phyloP scores from a whole-genome alignment of 202 grass and related monocot genomes.

The Bolboschoenoplectus hybrid region DNA sequence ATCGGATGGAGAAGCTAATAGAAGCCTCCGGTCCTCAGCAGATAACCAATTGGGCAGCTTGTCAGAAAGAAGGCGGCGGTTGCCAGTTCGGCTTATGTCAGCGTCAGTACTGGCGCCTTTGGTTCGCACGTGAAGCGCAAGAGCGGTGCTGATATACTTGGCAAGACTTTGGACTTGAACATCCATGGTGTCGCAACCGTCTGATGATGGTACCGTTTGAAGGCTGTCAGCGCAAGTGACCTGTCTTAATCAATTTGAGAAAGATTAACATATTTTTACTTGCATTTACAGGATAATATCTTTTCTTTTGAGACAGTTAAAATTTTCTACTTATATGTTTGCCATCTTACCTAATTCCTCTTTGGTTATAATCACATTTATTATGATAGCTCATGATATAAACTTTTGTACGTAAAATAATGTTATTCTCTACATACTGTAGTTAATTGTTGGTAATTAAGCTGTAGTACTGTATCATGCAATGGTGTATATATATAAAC shows the following conservation, averaged over 20 bases:
- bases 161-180: slow-evolving; percentile 46
- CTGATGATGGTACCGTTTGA: slow-evolving; percentile 14
- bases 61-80: neutral
- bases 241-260: slow-evolving; percentile 17
- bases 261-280: neutral
- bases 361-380: neutral
- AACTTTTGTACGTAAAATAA: neutral
- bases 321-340: neutral
- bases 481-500: too few relatives aligned
- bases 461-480: neutral
- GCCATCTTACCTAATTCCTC: slow-evolving; percentile 8
- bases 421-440: neutral
- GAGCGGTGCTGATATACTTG: slow-evolving; percentile 67
- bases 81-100: neutral
- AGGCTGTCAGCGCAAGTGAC: slow-evolving; percentile 72
- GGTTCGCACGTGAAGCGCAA: slow-evolving; percentile 60
- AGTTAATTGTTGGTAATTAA: neutral
- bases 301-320: neutral
- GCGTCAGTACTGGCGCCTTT: neutral
- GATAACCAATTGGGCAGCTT: slow-evolving; percentile 64
- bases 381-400: neutral
- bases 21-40: slow-evolving; percentile 46
- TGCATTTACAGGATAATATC: neutral
- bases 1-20: slow-evolving; percentile 42
- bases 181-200: slow-evolving; percentile 40